Percentiles rank a stretch among this genome's conserved stretches.
Conservation (phyloP, 495 filamentous ascomycete species). For the Pseudomonodictys pantanalensis region DNA sequence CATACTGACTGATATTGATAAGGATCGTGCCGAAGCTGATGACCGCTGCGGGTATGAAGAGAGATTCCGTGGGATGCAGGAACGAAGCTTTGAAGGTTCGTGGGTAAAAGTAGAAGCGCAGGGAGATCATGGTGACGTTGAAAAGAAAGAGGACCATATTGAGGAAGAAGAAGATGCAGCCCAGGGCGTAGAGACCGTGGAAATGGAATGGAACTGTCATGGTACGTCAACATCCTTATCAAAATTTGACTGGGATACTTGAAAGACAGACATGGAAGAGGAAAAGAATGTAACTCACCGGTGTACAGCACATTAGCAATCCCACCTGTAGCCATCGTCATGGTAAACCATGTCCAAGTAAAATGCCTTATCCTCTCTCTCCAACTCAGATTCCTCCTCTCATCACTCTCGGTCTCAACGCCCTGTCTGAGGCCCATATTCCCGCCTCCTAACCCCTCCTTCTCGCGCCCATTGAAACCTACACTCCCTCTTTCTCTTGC, state of each 20-base stretch:
- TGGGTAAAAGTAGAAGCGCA: slow-evolving; percentile 68
- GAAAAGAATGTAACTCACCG: slow-evolving; percentile 48
- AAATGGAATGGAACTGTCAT: slow-evolving; percentile 65
- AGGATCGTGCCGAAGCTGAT: slow-evolving; percentile 72
- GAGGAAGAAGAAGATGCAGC: slow-evolving; percentile 69
- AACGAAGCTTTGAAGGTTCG: slow-evolving; percentile 71
- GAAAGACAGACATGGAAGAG: neutral
- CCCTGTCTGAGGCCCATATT: neutral
- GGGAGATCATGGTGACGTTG: slow-evolving; percentile 63
- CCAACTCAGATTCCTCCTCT: slow-evolving; percentile 28
- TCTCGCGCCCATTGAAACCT: neutral
- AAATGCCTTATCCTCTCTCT: slow-evolving; percentile 43
- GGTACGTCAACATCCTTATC: neutral
- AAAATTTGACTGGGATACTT: neutral
- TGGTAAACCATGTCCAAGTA: slow-evolving; percentile 47
- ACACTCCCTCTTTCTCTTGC: neutral
- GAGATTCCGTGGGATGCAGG: slow-evolving; percentile 71
- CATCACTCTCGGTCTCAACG: neutral
- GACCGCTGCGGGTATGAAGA: slow-evolving; percentile 74
- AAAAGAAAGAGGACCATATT: slow-evolving; percentile 71
- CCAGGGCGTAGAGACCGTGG: slow-evolving; percentile 66
- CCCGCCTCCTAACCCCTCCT: neutral
- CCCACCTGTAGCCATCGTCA: slow-evolving; percentile 77
- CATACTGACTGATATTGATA: slow-evolving; percentile 78
- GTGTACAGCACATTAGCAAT: slow-evolving; percentile 73